Conservation (phyloP, 2,329 filamentous ascomycete genomes). For the Clonostachys sp. region DNA sequence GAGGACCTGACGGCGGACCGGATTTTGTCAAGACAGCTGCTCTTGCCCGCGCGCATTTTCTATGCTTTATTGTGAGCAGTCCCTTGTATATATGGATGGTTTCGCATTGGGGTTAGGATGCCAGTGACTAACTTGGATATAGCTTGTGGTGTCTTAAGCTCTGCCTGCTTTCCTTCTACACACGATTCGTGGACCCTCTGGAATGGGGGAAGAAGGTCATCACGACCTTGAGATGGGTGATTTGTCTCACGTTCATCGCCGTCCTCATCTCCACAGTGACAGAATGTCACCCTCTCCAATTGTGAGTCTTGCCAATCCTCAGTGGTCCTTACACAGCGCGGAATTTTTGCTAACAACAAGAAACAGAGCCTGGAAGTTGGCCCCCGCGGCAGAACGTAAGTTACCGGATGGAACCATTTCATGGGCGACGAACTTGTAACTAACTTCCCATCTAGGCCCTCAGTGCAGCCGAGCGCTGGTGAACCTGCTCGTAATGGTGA, state of each 20-base stretch:
- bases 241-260: slow-evolving; percentile 16
- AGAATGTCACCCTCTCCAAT: slow-evolving; percentile 16
- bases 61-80: slow-evolving; percentile 20
- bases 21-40: slow-evolving; percentile 14
- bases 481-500: slow-evolving; percentile 16
- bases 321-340: no score
- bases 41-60: slow-evolving; percentile 18
- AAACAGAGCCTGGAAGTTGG: slow-evolving; percentile 3
- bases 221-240: slow-evolving; percentile 14
- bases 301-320: not conserved
- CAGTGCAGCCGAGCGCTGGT: slow-evolving; percentile 14
- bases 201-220: slow-evolving; percentile 12
- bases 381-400: no score
- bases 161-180: slow-evolving; percentile 19
- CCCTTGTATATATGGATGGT: not conserved
- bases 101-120: not conserved
- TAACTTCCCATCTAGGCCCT: not conserved
- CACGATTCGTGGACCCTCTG: slow-evolving; percentile 16
- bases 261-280: slow-evolving; percentile 16
- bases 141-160: slow-evolving; percentile 22
- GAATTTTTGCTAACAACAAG: slow-evolving; percentile 4
- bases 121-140: not conserved
- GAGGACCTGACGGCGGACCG: slow-evolving; percentile 9
- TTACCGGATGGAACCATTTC: no score
- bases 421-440: no score